Percentiles rank a stretch among this genome's conserved stretches.
Conservation (phyloP, 305 asterid genomes). For the Solanum hybrid region DNA sequence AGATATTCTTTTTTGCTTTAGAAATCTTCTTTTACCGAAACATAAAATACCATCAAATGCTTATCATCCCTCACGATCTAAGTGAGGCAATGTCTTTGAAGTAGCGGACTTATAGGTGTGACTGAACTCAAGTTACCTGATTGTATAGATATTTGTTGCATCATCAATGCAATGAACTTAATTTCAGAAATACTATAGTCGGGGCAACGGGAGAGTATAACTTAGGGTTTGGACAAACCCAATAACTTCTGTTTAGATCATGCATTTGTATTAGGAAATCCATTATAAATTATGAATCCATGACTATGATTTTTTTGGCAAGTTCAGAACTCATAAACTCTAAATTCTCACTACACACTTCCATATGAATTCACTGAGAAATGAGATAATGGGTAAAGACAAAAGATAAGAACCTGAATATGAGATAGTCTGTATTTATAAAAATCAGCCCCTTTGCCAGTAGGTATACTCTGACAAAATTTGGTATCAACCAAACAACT, state of each 20-base stretch:
- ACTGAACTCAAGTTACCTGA: background rate
- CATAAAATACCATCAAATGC: background rate
- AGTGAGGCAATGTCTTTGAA: background rate
- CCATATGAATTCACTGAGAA: background rate
- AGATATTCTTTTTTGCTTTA: background rate
- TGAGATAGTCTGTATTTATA: conserved; percentile 23
- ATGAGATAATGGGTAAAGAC: background rate
- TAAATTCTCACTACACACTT: background rate
- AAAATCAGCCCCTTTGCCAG: conserved; percentile 14
- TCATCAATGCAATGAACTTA: background rate
- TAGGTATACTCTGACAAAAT: conserved; percentile 22
- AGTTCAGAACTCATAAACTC: background rate
- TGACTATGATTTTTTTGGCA: background rate
- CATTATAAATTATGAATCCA: background rate
- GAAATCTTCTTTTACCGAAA: background rate
- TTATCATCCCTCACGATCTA: background rate
- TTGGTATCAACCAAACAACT: conserved; percentile 45
- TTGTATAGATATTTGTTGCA: background rate
- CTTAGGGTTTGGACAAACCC: background rate
- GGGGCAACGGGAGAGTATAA: background rate
- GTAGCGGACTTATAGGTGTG: background rate
- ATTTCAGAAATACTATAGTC: background rate
- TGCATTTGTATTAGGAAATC: background rate
- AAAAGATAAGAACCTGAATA: conserved; percentile 30
- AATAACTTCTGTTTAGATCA: background rate